Evolutionary conservation across 768 basidiomycete species (phyloP), one percentile per base, ranked within the genome.

Genomic region (Holtermannia corniformis): DNA sequence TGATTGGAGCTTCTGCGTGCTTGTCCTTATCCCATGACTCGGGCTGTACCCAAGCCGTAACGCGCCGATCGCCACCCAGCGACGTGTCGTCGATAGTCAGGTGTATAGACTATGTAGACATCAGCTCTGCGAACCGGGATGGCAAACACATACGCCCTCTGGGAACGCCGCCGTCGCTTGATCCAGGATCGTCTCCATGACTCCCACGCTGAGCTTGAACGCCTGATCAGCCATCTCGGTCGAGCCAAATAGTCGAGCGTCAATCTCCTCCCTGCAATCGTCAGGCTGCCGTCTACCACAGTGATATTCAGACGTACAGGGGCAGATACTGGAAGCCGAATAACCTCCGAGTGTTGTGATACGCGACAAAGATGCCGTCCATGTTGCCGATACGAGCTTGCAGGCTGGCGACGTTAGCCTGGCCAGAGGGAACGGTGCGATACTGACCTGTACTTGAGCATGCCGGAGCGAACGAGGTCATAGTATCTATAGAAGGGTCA

Each of bases 331-430:
- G 89, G 76, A 96, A 96, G 0, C 93, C 93, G 62, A 90, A 90
- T 47, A 95, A 80, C 16, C 80, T 78, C 5, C 81, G 80, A 0
- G 87, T 92, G 57, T 93, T 95, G 62, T 76, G 75, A 58, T 74
- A 75, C 0, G 74, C 75, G 42, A 73, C 53, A 44, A 75, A 72
- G 5, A 96, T 84, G 14, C 93, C 93, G 64, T 95, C 91, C 93
- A 97, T 97, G 65, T 84, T 82, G 7, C 93, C 93, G 56, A 99
- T 97, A 3, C 93, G 83, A 1, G 81, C 92, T 77, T 99, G 93
- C 75, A 97, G 85, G 58, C 87, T 90, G 57, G n/a, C 13, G n/a
- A 41, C 16, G 52, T 40, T 41, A 41, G 37, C 37, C 43, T 25
- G 21, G 2, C 22, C 27, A 25, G 27, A 37, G 44, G 44, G 50